phyloP scores from a whole-genome alignment of 2,329 filamentous ascomycete species.

The Ophiostoma tasmaniense region DNA sequence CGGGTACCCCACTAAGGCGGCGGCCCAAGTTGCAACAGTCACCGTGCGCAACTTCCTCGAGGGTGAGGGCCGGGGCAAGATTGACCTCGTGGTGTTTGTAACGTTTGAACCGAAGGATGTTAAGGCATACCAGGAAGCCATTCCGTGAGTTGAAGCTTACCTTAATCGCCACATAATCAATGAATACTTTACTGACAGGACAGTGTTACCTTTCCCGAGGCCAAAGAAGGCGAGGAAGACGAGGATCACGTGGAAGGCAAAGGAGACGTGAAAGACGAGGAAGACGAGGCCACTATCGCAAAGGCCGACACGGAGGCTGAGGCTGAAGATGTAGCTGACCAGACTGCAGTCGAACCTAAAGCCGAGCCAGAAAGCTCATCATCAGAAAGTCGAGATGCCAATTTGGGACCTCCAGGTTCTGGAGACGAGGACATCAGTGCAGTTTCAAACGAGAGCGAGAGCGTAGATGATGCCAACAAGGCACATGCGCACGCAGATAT shows the following conservation, averaged over 20 bases:
- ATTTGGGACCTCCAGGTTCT: too few relatives aligned
- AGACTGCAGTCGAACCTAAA: background rate
- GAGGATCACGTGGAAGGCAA: too few relatives aligned
- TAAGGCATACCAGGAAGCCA: conserved; percentile 55
- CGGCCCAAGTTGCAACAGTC: conserved; percentile 62
- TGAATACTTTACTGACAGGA: background rate
- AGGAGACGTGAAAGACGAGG: too few relatives aligned
- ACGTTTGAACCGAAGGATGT: conserved; percentile 74
- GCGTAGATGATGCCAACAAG: background rate
- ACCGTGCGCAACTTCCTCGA: conserved; percentile 49
- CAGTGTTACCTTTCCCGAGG: background rate
- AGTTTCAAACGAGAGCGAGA: too few relatives aligned
- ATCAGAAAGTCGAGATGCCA: too few relatives aligned
- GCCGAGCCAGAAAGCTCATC: too few relatives aligned
- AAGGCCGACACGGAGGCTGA: background rate
- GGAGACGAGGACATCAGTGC: too few relatives aligned
- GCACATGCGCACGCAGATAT: background rate
- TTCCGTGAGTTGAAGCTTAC: conserved; percentile 56
- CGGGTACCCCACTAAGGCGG: conserved; percentile 68
- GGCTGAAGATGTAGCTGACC: background rate
- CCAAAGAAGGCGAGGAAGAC: too few relatives aligned
- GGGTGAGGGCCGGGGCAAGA: conserved; percentile 34
- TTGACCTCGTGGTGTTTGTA: conserved; percentile 76
- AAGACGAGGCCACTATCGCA: background rate
- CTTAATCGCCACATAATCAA: background rate